Evolutionary conservation across 2,329 filamentous ascomycete genomes (phyloP).

Genomic region (Verticillium albo-atrum): DNA sequence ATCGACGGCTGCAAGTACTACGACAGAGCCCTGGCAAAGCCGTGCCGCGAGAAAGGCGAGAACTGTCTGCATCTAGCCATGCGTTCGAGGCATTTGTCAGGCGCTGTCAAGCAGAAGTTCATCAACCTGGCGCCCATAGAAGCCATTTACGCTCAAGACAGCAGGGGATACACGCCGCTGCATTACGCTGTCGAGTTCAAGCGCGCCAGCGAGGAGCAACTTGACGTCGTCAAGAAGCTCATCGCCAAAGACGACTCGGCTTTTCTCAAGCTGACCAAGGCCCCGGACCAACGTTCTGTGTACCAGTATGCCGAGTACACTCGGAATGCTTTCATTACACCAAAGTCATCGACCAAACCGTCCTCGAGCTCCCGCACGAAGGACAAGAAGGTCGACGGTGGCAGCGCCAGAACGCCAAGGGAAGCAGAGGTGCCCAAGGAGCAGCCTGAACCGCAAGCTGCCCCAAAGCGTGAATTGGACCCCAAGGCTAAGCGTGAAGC

Average conservation of each 20-base stretch:
- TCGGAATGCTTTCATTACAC: not conserved
- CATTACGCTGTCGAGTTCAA: slow-evolving; percentile 18
- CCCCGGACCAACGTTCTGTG: slow-evolving; percentile 1
- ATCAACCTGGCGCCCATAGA: not conserved
- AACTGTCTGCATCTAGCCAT: slow-evolving; percentile 1
- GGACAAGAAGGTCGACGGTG: not conserved
- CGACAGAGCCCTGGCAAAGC: not conserved
- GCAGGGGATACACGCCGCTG: slow-evolving; percentile 13
- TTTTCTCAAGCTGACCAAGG: slow-evolving; percentile 5
- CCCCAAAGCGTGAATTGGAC: not conserved
- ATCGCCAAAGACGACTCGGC: slow-evolving; percentile 11
- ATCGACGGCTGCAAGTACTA: slow-evolving; percentile 2
- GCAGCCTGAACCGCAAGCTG: not conserved
- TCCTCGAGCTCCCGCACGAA: not conserved
- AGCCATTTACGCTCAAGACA: not conserved
- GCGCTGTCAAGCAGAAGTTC: not conserved
- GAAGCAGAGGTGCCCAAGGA: not conserved
- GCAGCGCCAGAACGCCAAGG: not conserved
- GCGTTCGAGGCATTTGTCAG: not conserved
- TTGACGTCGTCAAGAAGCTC: slow-evolving; percentile 11
- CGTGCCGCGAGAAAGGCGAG: not conserved
- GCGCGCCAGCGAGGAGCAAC: slow-evolving; percentile 14
- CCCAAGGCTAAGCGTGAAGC: not conserved
- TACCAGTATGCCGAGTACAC: slow-evolving; percentile 1
- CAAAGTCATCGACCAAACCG: not conserved